Percentiles rank a stretch among this genome's conserved stretches.
Evolutionary conservation across 192 early-diverging fungal species (phyloP).

Genomic region (Entophlyctis luteolus): DNA sequence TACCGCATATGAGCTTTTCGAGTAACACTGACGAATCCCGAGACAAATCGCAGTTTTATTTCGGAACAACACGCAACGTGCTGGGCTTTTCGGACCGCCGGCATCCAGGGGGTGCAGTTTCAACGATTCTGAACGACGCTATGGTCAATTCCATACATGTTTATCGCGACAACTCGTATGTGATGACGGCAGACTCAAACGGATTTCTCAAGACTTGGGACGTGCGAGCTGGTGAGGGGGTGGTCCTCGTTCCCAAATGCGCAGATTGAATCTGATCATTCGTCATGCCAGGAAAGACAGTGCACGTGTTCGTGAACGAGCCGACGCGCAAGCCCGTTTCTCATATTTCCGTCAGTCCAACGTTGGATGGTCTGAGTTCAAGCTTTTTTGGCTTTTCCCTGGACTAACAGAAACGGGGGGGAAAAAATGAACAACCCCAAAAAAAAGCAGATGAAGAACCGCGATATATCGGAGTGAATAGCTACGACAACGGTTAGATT

Average conservation of each 20-base stretch:
- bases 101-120: constrained; percentile 21
- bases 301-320: constrained; percentile 62
- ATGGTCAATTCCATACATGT: constrained; percentile 83
- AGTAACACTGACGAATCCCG: not conserved
- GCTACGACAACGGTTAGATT: constrained; percentile 82
- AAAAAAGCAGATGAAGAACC: constrained; percentile 47
- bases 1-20: constrained; percentile 24
- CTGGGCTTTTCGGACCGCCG: constrained; percentile 67
- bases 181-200: constrained; percentile 77
- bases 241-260: not conserved
- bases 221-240: constrained; percentile 60
- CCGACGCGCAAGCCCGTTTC: constrained; percentile 72
- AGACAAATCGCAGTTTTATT: constrained; percentile 74
- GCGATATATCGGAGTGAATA: constrained; percentile 83
- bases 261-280: not conserved
- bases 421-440: too few species aligned
- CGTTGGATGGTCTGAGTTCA: constrained; percentile 29
- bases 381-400: too few species aligned
- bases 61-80: constrained; percentile 71
- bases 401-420: too few species aligned
- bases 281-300: constrained; percentile 44
- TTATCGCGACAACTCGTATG: constrained; percentile 65
- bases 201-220: constrained; percentile 95
- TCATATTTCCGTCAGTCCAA: constrained; percentile 60
- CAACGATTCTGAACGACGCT: constrained; percentile 58